A percentile compares a stretch with the other conserved stretches of the same genome.
phyloP scores from a whole-genome alignment of 257 asterid genomes.

The Linderniella brevidens region DNA sequence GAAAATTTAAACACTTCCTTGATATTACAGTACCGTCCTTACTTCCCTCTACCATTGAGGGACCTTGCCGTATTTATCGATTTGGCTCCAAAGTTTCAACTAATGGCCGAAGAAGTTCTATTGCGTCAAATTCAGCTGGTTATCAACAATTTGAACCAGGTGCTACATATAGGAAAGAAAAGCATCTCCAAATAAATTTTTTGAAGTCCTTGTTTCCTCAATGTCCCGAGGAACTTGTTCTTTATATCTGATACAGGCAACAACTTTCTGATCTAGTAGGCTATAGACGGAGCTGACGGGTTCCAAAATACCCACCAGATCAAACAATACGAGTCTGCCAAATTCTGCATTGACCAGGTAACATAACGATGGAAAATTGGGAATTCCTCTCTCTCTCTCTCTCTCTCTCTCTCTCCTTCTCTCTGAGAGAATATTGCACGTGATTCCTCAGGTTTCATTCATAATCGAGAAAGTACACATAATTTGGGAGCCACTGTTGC shows the following conservation, averaged over 20 bases:
- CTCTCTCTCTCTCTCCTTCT: conserved; percentile 10
- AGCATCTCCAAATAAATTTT: conserved; percentile 8
- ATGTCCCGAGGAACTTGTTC: conserved; percentile 7
- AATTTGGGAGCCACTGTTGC: conserved; percentile 72
- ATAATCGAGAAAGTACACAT: conserved; percentile 94
- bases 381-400: conserved; percentile 1
- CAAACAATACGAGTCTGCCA: conserved; percentile 81
- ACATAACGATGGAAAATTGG: conserved; percentile 5
- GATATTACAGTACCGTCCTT: conserved; percentile 71
- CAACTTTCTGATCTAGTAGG: conserved; percentile 29
- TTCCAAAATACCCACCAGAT: conserved; percentile 78
- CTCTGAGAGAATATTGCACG: conserved; percentile 3
- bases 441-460: conserved; percentile 59
- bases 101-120: conserved; percentile 71
- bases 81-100: conserved; percentile 83
- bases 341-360: conserved; percentile 85
- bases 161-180: conserved; percentile 11
- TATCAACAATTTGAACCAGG: conserved; percentile 63
- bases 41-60: conserved; percentile 61
- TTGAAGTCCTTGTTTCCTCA: conserved; percentile 3
- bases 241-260: too few relatives aligned
- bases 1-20: background rate
- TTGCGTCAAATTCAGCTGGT: conserved; percentile 69
- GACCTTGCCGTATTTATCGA: conserved; percentile 74
- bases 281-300: conserved; percentile 86